Percentiles rank a stretch among this genome's conserved stretches.
These are phyloP conservation scores for Suillus cothurnatus DNA, from an alignment of 768 basidiomycete genomes.

Conservation along the genomic window DNA sequence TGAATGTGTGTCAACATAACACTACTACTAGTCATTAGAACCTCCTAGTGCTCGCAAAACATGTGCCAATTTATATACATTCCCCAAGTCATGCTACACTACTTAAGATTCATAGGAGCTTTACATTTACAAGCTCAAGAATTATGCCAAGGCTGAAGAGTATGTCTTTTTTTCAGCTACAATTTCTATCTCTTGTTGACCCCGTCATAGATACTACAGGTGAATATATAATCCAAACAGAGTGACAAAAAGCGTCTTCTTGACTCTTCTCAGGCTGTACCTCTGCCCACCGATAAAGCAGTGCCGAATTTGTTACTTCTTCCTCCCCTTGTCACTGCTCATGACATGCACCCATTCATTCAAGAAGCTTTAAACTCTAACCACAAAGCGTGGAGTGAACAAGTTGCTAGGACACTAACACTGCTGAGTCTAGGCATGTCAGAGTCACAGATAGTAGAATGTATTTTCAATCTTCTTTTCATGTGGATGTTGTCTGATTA, in stretches of 20 bases:
- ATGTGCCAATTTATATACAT: no score
- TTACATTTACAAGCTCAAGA: constrained; percentile 86
- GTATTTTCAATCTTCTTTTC: constrained; percentile 49
- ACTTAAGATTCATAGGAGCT: no score
- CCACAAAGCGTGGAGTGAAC: constrained; percentile 74
- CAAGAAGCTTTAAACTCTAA: constrained; percentile 68
- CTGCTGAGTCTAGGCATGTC: constrained; percentile 75
- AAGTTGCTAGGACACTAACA: constrained; percentile 73
- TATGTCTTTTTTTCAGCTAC: constrained; percentile 38
- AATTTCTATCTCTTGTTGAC: constrained; percentile 3
- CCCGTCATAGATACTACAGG: constrained; percentile 78
- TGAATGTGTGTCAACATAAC: no score
- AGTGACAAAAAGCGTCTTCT: constrained; percentile 67
- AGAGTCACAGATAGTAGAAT: constrained; percentile 92
- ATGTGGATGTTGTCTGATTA: constrained; percentile 2
- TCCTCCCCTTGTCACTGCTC: constrained; percentile 86
- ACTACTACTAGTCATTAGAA: no score
- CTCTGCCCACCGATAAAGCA: constrained; percentile 61
- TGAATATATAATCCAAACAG: constrained; percentile 65
- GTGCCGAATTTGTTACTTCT: constrained; percentile 71
- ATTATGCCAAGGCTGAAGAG: constrained; percentile 90
- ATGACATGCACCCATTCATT: constrained; percentile 79
- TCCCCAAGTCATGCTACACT: no score
- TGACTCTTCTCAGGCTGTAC: constrained; percentile 85
- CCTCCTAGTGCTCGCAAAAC: no score